A percentile compares a stretch with the other conserved stretches of the same genome.
Conservation (phyloP, 2,329 filamentous ascomycete genomes). For the Thielaviopsis punctulata region DNA sequence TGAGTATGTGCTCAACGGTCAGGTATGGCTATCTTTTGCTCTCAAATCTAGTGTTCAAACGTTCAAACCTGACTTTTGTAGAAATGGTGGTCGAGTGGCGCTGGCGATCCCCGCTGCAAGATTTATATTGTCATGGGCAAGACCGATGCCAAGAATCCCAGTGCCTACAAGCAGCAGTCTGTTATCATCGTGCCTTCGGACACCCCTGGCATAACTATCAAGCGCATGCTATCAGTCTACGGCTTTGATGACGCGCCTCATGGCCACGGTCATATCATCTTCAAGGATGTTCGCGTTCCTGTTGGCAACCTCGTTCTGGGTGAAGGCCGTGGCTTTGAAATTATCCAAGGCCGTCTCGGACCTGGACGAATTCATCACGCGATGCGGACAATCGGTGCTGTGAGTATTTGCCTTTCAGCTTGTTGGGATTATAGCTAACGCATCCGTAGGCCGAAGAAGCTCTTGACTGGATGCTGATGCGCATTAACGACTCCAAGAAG, state of each 20-base stretch:
- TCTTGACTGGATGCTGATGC: constrained; percentile 85
- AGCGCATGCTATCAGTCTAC: constrained; percentile 86
- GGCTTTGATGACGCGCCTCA: constrained; percentile 98
- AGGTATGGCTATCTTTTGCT: constrained; percentile 32
- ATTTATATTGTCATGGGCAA: constrained; percentile 97
- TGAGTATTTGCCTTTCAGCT: constrained; percentile 21
- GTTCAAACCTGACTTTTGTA: constrained; percentile 20
- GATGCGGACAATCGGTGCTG: constrained; percentile 83
- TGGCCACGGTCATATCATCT: constrained; percentile 83
- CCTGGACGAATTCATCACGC: constrained; percentile 95
- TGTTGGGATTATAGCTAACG: constrained; percentile 1
- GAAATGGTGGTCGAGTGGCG: constrained; percentile 99
- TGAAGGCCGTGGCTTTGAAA: constrained; percentile 88
- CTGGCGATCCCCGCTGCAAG: constrained; percentile 79
- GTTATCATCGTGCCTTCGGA: constrained; percentile 74
- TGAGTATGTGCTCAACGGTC: constrained; percentile 80
- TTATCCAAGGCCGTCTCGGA: constrained; percentile 91
- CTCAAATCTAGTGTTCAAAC: background rate
- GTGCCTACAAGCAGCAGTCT: constrained; percentile 79
- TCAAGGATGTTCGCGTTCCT: constrained; percentile 80
- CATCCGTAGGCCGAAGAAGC: constrained; percentile 55
- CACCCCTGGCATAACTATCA: constrained; percentile 73
- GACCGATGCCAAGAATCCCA: constrained; percentile 55
- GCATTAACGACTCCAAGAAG: constrained; percentile 83
- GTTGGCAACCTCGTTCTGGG: constrained; percentile 73